phyloP scores from a whole-genome alignment of 345 rosid species.

The Psidium guajava region DNA sequence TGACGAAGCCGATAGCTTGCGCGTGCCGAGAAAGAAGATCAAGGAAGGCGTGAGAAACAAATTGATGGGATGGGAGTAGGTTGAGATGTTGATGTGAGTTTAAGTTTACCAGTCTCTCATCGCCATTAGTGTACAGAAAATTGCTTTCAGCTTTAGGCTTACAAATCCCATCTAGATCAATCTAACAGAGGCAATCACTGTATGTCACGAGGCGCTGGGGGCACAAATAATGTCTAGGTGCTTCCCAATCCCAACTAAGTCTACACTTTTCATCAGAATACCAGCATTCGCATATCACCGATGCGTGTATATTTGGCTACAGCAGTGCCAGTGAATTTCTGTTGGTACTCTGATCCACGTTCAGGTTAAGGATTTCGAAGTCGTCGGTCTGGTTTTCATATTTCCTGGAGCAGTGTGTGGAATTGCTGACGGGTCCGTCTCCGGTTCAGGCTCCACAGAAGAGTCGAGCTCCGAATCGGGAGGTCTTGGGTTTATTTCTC shows the following conservation, averaged over 20 bases:
- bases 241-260: not conserved
- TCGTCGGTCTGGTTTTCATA: too few relatives aligned
- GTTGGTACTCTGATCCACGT: not conserved
- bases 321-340: not conserved
- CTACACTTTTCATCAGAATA: not conserved
- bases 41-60: conserved; percentile 72
- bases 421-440: too few relatives aligned
- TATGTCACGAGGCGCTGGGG: not conserved
- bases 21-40: conserved; percentile 37
- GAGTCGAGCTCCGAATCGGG: too few relatives aligned
- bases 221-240: not conserved
- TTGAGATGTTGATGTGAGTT: not conserved
- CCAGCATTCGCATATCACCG: not conserved
- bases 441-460: too few relatives aligned
- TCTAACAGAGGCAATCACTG: not conserved
- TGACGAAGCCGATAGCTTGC: conserved; percentile 58
- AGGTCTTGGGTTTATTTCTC: too few relatives aligned
- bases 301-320: not conserved
- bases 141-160: not conserved
- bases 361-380: not conserved
- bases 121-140: not conserved
- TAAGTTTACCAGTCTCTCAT: not conserved
- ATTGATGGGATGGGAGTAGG: conserved; percentile 87
- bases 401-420: not conserved
- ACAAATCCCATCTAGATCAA: not conserved